Evolutionary conservation across 1,284 basidiomycete species (phyloP).

Genomic region (Pyrrhoderma noxium): DNA sequence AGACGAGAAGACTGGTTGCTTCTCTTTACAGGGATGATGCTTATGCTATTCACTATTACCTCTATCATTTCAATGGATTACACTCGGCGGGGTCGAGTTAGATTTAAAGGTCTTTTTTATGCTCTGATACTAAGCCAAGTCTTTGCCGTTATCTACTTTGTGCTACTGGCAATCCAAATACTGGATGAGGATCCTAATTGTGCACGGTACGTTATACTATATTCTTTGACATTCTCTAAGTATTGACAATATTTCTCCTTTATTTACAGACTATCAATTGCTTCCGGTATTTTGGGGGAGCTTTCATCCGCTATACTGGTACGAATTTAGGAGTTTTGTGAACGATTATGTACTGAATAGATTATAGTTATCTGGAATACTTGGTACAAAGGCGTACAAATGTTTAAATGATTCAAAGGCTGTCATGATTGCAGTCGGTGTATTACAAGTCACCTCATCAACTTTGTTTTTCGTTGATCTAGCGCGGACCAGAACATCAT

Average conservation of each 20-base stretch:
- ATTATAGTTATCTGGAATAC: slow-evolving; percentile 51
- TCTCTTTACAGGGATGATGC: slow-evolving; percentile 41
- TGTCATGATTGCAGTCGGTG: slow-evolving; percentile 36
- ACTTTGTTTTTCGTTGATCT: slow-evolving; percentile 38
- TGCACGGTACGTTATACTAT: slow-evolving; percentile 32
- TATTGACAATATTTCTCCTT: neutral
- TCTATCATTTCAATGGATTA: slow-evolving; percentile 46
- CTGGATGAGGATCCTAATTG: slow-evolving; percentile 36
- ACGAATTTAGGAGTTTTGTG: slow-evolving; percentile 1
- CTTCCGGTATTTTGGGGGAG: slow-evolving; percentile 31
- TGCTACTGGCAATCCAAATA: slow-evolving; percentile 39
- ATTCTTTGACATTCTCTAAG: neutral
- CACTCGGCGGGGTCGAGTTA: slow-evolving; percentile 45
- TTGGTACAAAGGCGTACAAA: slow-evolving; percentile 60
- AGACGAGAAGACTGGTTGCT: slow-evolving; percentile 37
- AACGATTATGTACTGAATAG: neutral
- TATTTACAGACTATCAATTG: slow-evolving; percentile 32
- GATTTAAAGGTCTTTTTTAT: slow-evolving; percentile 54
- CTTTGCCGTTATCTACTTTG: slow-evolving; percentile 39
- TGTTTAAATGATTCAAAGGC: slow-evolving; percentile 52
- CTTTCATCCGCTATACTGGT: slow-evolving; percentile 44
- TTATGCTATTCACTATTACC: slow-evolving; percentile 48
- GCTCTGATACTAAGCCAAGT: slow-evolving; percentile 49
- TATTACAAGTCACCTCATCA: slow-evolving; percentile 37
- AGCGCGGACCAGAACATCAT: slow-evolving; percentile 29